Evolutionary conservation across 495 filamentous ascomycete genomes (phyloP).

Genomic region (Cercophora scortea): DNA sequence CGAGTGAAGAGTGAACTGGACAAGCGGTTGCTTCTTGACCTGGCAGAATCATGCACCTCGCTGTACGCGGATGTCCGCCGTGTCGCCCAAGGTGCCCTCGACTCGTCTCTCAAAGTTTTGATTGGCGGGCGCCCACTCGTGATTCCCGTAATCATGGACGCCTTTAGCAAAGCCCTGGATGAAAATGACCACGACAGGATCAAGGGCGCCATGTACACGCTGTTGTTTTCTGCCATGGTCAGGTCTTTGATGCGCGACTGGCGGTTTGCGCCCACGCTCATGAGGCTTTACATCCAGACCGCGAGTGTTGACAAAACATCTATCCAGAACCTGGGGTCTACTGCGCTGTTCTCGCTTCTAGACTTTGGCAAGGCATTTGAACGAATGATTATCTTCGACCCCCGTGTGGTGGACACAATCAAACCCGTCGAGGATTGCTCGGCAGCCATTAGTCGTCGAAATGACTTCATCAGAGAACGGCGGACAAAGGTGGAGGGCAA

Average conservation of each 20-base stretch:
- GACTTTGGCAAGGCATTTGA: slow-evolving; percentile 84
- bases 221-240: slow-evolving; percentile 82
- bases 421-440: slow-evolving; percentile 62
- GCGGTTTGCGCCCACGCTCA: slow-evolving; percentile 80
- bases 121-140: slow-evolving; percentile 79
- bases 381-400: slow-evolving; percentile 78
- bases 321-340: slow-evolving; percentile 80
- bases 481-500: slow-evolving; percentile 69
- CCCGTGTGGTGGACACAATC: slow-evolving; percentile 62
- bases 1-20: slow-evolving; percentile 79
- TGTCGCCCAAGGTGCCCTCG: slow-evolving; percentile 83
- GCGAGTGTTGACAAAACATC: slow-evolving; percentile 87
- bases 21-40: slow-evolving; percentile 72
- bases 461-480: slow-evolving; percentile 62
- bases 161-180: slow-evolving; percentile 73
- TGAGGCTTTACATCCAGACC: slow-evolving; percentile 82
- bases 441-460: slow-evolving; percentile 55
- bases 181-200: slow-evolving; percentile 79
- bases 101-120: slow-evolving; percentile 88
- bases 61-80: slow-evolving; percentile 90
- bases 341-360: slow-evolving; percentile 75
- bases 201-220: slow-evolving; percentile 85
- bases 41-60: slow-evolving; percentile 88
- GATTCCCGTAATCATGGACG: slow-evolving; percentile 75
- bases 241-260: slow-evolving; percentile 84